Base-by-base conservation (phyloP, 2,329 filamentous ascomycete species). In the Purpureocillium takamizusanense region DNA sequence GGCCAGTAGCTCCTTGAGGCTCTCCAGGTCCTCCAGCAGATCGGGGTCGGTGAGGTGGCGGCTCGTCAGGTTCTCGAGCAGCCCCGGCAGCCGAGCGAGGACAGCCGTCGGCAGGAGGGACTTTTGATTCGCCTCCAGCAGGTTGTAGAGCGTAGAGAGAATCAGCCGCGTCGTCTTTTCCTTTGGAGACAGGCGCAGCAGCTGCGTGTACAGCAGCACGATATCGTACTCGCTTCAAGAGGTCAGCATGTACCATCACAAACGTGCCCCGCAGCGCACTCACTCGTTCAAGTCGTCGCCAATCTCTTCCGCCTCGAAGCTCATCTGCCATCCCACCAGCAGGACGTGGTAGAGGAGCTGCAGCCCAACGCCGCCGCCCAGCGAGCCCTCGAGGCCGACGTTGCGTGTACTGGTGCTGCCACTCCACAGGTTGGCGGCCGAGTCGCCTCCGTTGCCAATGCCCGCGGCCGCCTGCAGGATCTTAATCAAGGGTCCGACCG, bases 91-190 rank as follows among this genome's bases (percentile, higher is more conserved):
- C 42, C 87, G 83, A 36, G 86, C 87, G 42, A 95, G 82, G 16
- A 92, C 83, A 1, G 92, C 89, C 3, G 83, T 82, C 7, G 90
- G 89, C 40, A 97, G 80, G 60, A 81, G 63, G 58, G 84, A 73
- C 74, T 84, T 67, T 65, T 76, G 61, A 70, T 86, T 81, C 43
- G 70, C 67, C 33, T 68, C 67, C 29, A 95, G 77, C 33, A 98
- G 79, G 63, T 95, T 97, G 58, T 83, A 76, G 31, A 98, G 75
- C 7, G 90, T 95, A 9, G 88, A 88, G 33, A 97, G 74, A 33
- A 95, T 77, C 38, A 98, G 74, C 23, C 92, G 81, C 1, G 90
- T 97, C 1, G 90, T 97, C 72, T 98, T 98, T 60, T 97, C 92
- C 62, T 98, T 98, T 33, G 90, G 89, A 2, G 92, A 97, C 31